Conservation (phyloP, 768 basidiomycete genomes). For the Cystofilobasidium macerans region DNA sequence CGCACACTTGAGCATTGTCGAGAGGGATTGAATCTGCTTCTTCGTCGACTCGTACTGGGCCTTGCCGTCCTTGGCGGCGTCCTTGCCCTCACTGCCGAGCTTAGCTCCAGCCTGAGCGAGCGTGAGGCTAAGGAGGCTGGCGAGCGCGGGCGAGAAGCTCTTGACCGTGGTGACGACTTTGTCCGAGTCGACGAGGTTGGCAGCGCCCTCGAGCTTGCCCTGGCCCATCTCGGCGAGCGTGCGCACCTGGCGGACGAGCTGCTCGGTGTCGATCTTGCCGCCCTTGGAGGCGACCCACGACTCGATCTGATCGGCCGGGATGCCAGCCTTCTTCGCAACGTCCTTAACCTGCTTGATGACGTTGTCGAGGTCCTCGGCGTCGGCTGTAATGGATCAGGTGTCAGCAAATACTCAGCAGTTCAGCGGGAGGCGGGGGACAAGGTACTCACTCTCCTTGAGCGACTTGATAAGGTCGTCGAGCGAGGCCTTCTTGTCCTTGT, state of each 20-base stretch:
- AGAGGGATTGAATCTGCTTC: constrained; percentile 16
- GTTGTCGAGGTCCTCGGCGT: constrained; percentile 35
- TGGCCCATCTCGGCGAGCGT: constrained; percentile 1
- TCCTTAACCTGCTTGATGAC: constrained; percentile 36
- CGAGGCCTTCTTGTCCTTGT: constrained; percentile 35
- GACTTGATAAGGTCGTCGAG: constrained; percentile 34
- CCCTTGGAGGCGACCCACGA: constrained; percentile 34
- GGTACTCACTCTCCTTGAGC: constrained; percentile 33
- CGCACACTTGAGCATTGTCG: constrained; percentile 11
- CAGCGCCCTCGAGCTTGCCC: constrained; percentile 4
- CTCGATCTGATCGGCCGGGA: constrained; percentile 35
- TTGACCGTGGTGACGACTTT: constrained; percentile 21
- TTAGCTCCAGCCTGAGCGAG: constrained; percentile 8
- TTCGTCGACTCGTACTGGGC: constrained; percentile 16
- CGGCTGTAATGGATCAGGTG: constrained; percentile 26
- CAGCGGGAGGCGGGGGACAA: not conserved
- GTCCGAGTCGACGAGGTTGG: constrained; percentile 18
- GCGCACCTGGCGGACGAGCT: constrained; percentile 12
- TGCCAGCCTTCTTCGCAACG: constrained; percentile 36
- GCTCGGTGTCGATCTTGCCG: constrained; percentile 35
- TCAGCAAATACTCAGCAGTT: not conserved
- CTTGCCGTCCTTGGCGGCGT: constrained; percentile 20
- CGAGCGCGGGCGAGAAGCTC: constrained; percentile 19
- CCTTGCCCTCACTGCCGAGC: constrained; percentile 14
- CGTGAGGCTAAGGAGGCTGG: constrained; percentile 5